A percentile compares a stretch with the other conserved stretches of the same genome.
phyloP scores from a whole-genome alignment of 2,329 filamentous ascomycete species.

The Ceratocystis smalleyi region DNA sequence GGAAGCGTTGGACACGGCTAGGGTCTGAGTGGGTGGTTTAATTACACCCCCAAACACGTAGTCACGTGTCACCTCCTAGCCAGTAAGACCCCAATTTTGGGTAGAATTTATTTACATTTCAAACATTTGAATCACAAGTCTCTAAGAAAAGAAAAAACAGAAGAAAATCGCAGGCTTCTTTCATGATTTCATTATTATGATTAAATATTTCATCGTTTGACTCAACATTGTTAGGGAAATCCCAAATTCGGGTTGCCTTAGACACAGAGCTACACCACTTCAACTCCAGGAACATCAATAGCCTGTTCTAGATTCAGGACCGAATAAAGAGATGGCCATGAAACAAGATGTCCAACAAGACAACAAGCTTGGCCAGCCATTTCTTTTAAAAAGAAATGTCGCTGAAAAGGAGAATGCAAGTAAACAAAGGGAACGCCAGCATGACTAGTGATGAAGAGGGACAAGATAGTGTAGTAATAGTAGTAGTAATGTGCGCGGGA shows the following conservation, averaged over 20 bases:
- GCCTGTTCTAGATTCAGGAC: neutral
- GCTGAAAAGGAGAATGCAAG: neutral
- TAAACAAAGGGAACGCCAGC: neutral
- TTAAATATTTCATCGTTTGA: conserved; percentile 1
- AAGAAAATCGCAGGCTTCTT: neutral
- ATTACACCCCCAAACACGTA: neutral
- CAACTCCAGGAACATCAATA: neutral
- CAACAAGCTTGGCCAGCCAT: neutral
- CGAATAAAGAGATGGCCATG: neutral
- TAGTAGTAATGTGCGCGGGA: neutral
- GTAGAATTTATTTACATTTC: no score
- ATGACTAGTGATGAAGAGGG: neutral
- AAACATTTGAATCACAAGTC: no score
- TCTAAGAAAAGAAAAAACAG: neutral
- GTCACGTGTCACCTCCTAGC: neutral
- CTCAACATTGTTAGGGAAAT: neutral
- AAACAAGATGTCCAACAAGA: neutral
- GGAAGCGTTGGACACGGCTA: neutral
- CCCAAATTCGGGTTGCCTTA: neutral
- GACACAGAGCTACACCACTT: neutral
- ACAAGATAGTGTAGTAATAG: neutral
- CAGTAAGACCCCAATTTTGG: neutral
- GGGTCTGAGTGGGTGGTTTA: neutral
- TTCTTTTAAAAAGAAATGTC: neutral
- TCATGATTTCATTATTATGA: conserved; percentile 5